phyloP scores from a whole-genome alignment of 345 rosid species.

The Arabidopsis suecica region DNA sequence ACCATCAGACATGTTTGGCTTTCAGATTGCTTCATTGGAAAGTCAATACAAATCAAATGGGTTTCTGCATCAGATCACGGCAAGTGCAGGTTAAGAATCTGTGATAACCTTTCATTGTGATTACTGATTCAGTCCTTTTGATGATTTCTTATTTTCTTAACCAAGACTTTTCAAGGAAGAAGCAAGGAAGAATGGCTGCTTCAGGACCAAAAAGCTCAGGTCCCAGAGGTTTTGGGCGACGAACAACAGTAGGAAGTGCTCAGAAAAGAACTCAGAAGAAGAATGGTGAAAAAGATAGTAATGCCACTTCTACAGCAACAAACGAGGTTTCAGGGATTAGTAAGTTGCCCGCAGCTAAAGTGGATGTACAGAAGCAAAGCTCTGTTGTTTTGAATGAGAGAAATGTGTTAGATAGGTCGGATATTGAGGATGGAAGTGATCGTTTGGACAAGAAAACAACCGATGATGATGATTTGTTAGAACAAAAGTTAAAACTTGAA shows the following conservation, averaged over 20 bases:
- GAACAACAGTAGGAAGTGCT: conserved; percentile 52
- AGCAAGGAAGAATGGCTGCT: conserved; percentile 53
- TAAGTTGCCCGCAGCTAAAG: conserved; percentile 39
- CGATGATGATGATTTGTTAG: conserved; percentile 46
- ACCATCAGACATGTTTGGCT: conserved; percentile 33
- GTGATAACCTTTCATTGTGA: conserved; percentile 23
- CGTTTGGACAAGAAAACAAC: conserved; percentile 25
- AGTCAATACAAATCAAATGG: conserved; percentile 45
- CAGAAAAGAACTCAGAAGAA: conserved; percentile 56
- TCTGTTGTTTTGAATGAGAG: conserved; percentile 46
- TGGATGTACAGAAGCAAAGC: conserved; percentile 46
- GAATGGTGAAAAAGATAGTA: conserved; percentile 51
- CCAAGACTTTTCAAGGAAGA: conserved; percentile 79
- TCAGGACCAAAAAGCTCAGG: conserved; percentile 56
- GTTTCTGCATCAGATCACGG: conserved; percentile 53
- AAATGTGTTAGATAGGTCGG: conserved; percentile 38
- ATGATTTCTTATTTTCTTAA: conserved; percentile 10
- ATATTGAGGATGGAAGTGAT: conserved; percentile 23
- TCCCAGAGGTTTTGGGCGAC: conserved; percentile 59
- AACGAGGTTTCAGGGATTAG: conserved; percentile 20
- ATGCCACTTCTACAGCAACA: conserved; percentile 37
- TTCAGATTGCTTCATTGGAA: conserved; percentile 60
- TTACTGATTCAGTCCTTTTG: conserved; percentile 14
- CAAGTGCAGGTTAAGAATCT: conserved; percentile 58
- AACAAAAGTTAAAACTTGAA: conserved; percentile 53